These are phyloP conservation scores for Nicotiana obtusifolia DNA, from an alignment of 257 asterid species.

Conservation along the genomic window DNA sequence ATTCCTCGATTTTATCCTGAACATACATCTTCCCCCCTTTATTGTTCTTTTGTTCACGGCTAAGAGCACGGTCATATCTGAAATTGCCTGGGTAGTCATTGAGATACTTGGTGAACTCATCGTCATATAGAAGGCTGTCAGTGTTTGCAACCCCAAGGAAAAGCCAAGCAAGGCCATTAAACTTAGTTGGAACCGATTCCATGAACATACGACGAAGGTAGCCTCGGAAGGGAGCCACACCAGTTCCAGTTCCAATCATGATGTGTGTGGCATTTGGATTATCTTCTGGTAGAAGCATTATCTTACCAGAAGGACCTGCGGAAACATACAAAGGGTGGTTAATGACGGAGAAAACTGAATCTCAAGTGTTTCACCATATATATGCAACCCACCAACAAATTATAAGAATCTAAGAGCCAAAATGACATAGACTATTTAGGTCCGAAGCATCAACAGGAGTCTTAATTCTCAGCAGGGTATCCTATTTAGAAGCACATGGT, in stretches of 20 bases:
- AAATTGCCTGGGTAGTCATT: conserved; percentile 65
- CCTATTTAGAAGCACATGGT: background rate
- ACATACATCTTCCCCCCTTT: conserved; percentile 95
- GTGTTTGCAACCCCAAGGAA: conserved; percentile 94
- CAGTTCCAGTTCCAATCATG: conserved; percentile 96
- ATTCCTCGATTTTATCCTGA: conserved; percentile 94
- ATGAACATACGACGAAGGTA: conserved; percentile 97
- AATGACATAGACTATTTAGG: background rate
- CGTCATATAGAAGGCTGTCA: conserved; percentile 84
- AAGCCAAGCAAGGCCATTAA: conserved; percentile 91
- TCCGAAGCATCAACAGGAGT: background rate
- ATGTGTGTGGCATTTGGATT: conserved; percentile 86
- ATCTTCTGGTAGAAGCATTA: conserved; percentile 93
- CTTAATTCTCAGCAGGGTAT: background rate
- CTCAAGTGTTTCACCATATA: background rate
- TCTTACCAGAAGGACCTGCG: conserved; percentile 98
- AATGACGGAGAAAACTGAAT: background rate
- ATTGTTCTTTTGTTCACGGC: conserved; percentile 84
- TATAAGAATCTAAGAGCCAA: background rate
- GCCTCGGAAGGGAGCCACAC: conserved; percentile 90
- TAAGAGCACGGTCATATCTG: conserved; percentile 80
- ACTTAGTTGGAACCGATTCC: conserved; percentile 83
- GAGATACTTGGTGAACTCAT: conserved; percentile 75
- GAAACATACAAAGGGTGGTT: background rate
- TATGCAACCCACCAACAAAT: background rate